A percentile compares a stretch with the other conserved stretches of the same genome.
These are phyloP conservation scores for Laguncularia racemosa DNA, from an alignment of 345 rosid genomes.

Conservation along the genomic window DNA sequence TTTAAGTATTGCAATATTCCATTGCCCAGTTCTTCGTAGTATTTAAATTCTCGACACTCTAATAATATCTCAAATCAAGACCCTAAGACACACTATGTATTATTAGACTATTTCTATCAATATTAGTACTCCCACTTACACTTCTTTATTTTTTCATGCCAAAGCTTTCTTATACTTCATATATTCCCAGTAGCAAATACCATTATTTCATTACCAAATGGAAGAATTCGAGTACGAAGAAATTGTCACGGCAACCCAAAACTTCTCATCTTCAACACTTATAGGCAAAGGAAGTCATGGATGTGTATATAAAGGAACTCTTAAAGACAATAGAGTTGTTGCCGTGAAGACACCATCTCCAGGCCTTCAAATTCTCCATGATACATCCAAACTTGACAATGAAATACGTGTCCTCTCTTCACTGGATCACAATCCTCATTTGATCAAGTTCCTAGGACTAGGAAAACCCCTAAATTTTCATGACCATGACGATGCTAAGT, in stretches of 20 bases:
- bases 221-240: slow-evolving; percentile 42
- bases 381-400: slow-evolving; percentile 37
- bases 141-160: too few species aligned
- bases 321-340: slow-evolving; percentile 21
- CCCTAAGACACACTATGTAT: too few species aligned
- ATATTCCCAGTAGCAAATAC: too few species aligned
- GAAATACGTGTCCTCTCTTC: slow-evolving; percentile 53
- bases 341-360: slow-evolving; percentile 48
- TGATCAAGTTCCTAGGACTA: slow-evolving; percentile 40
- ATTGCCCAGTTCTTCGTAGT: too few species aligned
- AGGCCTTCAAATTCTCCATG: slow-evolving; percentile 14
- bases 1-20: too few species aligned
- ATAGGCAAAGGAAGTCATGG: slow-evolving; percentile 88
- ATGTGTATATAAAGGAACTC: slow-evolving; percentile 35
- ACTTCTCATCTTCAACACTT: slow-evolving; percentile 48
- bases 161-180: too few species aligned
- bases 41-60: too few species aligned
- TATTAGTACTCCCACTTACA: too few species aligned
- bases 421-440: slow-evolving; percentile 23
- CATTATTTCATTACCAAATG: not conserved
- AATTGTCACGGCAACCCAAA: slow-evolving; percentile 40
- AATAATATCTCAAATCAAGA: too few species aligned
- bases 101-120: too few species aligned
- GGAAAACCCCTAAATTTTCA: too few species aligned
- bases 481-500: not conserved